A percentile compares a stretch with the other conserved stretches of the same genome.
phyloP scores from a whole-genome alignment of 2,329 filamentous ascomycete species.

The Pseudogymnoascus sp. region DNA sequence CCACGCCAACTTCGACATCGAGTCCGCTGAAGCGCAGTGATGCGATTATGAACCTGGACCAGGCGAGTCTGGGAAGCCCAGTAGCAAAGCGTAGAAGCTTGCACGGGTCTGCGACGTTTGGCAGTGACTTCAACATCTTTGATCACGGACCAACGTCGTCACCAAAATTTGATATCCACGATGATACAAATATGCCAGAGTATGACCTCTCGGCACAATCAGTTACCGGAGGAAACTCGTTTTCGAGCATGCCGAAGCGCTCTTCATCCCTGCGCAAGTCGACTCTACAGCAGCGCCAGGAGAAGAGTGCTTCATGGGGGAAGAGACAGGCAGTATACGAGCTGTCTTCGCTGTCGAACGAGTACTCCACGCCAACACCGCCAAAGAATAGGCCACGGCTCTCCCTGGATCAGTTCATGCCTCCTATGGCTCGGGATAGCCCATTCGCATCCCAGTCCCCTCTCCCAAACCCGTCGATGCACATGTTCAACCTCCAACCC shows the following conservation, averaged over 20 bases:
- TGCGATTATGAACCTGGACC: constrained; percentile 79
- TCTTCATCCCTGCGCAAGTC: constrained; percentile 76
- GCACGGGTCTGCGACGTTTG: constrained; percentile 62
- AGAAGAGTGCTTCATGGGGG: constrained; percentile 53
- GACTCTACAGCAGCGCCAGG: constrained; percentile 75
- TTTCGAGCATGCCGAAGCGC: constrained; percentile 52
- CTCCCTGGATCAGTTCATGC: constrained; percentile 70
- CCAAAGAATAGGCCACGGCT: constrained; percentile 59
- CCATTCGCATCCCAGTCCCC: constrained; percentile 50
- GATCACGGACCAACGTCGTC: constrained; percentile 44
- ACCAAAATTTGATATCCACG: constrained; percentile 43
- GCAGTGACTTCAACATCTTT: constrained; percentile 63
- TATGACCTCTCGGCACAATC: constrained; percentile 42
- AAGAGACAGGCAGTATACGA: constrained; percentile 50
- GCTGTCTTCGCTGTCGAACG: constrained; percentile 37
- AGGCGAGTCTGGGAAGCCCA: constrained; percentile 69
- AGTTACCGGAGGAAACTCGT: constrained; percentile 25
- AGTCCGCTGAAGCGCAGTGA: constrained; percentile 91
- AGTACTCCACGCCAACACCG: constrained; percentile 43
- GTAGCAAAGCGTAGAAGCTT: constrained; percentile 86
- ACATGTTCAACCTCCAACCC: constrained; percentile 35
- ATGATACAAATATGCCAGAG: constrained; percentile 39
- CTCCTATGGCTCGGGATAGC: constrained; percentile 55
- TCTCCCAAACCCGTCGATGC: constrained; percentile 45
- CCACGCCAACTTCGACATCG: constrained; percentile 48